Evolutionary conservation across 805 yeast species (phyloP), one percentile per base, ranked within the genome.

Genomic region (Candida pseudoglaebosa): DNA sequence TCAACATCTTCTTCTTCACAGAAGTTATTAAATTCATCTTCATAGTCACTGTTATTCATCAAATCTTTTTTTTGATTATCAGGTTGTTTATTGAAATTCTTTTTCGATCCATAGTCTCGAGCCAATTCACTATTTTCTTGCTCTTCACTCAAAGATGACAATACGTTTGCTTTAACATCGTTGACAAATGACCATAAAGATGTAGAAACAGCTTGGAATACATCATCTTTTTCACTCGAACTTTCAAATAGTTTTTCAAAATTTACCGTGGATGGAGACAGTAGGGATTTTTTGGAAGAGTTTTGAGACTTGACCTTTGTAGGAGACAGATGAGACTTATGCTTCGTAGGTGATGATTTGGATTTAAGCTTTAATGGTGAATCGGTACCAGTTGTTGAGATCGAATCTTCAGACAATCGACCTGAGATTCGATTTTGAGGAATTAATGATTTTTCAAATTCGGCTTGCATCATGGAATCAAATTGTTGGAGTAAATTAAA

Each of bases 381-480:
- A 5, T 54, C 29, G n/a, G 59, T 50, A 8, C 56, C 51, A 12
- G 36, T 35, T 28, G 56, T 52, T 5, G 60, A 50, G 1, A 47
- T 36, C 4, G 62, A 56, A 34, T 60, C 63, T 42, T 59, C 56
- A 2, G 62, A 54, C n/a, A 35, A 37, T 21, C 59, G 40, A 17
- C 37, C 24, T 4, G 24, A 4, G 13, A 32, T 24, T 8, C 21
- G 24, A 31, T 22, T 35, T 30, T 21, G 29, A 32, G 50, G 39
- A 14, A 43, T 36, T n/a, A 59, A 40, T 2, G 62, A 56, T 44
- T 72, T 77, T 46, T 82, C 89, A 40, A 83, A 65, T 53, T 82
- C 89, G 41, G 70, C 74, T 51, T 78, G 86, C 22, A 83, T 62
- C 57, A 80, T 65, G 38, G 74, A 77, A 54, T 83, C 91, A 50